phyloP scores from a whole-genome alignment of 2,329 filamentous ascomycete genomes.

The Lachnellula willkommii region DNA sequence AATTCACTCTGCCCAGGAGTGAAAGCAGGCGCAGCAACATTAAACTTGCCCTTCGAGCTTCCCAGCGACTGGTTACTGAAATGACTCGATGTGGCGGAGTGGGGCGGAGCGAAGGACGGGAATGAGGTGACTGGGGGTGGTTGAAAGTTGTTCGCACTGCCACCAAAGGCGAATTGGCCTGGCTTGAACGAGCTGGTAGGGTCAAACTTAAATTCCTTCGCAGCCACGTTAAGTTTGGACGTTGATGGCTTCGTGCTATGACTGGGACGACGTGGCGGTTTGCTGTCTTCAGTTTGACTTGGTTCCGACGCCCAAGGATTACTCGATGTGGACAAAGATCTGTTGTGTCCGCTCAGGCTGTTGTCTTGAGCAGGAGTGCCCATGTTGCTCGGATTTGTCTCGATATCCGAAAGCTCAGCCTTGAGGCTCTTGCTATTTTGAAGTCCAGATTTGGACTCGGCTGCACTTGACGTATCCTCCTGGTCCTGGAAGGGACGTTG shows the following conservation, averaged over 20 bases:
- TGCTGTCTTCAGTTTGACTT: constrained; percentile 34
- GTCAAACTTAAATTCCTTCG: constrained; percentile 82
- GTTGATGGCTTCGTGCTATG: constrained; percentile 66
- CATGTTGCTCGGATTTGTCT: constrained; percentile 68
- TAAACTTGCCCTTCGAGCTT: constrained; percentile 49
- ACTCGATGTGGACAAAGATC: constrained; percentile 50
- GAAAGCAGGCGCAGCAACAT: constrained; percentile 65
- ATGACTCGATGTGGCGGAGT: constrained; percentile 33
- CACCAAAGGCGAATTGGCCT: constrained; percentile 46
- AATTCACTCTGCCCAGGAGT: constrained; percentile 61
- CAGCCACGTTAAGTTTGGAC: constrained; percentile 81
- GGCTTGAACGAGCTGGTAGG: constrained; percentile 43
- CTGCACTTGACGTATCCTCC: constrained; percentile 37
- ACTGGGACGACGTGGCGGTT: constrained; percentile 39
- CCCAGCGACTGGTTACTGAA: constrained; percentile 26
- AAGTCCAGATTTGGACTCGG: constrained; percentile 19
- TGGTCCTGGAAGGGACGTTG: constrained; percentile 59
- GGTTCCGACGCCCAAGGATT: constrained; percentile 57
- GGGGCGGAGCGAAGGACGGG: constrained; percentile 25
- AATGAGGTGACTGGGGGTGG: constrained; percentile 33
- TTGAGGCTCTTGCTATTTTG: constrained; percentile 17
- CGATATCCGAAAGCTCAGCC: constrained; percentile 57
- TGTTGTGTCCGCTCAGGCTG: constrained; percentile 45
- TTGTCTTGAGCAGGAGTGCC: constrained; percentile 58
- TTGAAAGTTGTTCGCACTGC: constrained; percentile 38